A percentile compares a stretch with the other conserved stretches of the same genome.
Conservation (phyloP, 768 basidiomycete species). For the Lactarius trivialis region DNA sequence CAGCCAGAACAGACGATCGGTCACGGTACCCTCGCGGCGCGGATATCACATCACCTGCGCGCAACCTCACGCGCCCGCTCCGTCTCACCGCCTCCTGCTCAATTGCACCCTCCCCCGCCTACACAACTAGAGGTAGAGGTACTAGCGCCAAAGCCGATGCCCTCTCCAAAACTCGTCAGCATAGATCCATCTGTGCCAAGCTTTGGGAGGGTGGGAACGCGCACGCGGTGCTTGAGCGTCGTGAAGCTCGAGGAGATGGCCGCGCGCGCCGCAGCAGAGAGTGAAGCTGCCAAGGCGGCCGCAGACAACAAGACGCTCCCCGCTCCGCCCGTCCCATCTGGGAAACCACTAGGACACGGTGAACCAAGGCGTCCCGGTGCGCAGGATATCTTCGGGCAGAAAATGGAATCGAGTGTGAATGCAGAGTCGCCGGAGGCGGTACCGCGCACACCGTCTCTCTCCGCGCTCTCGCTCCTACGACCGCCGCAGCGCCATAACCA, state of each 20-base stretch:
- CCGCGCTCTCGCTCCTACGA: slow-evolving; percentile 29
- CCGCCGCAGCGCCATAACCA: slow-evolving; percentile 15
- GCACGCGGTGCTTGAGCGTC: slow-evolving; percentile 53
- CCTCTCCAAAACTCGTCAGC: slow-evolving; percentile 51
- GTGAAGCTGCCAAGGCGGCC: slow-evolving; percentile 24
- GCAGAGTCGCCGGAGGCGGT: neutral
- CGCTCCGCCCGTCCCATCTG: slow-evolving; percentile 47
- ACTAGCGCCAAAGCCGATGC: slow-evolving; percentile 60
- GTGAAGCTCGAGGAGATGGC: slow-evolving; percentile 69
- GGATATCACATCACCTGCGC: slow-evolving; percentile 54
- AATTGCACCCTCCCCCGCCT: slow-evolving; percentile 23
- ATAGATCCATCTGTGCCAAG: neutral
- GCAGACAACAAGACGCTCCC: slow-evolving; percentile 62
- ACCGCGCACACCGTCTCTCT: slow-evolving; percentile 28
- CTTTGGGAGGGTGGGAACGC: slow-evolving; percentile 12
- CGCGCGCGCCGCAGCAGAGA: slow-evolving; percentile 33
- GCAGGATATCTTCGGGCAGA: slow-evolving; percentile 32
- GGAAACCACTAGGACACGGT: slow-evolving; percentile 28
- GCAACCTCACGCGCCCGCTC: slow-evolving; percentile 51
- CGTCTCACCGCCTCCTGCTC: slow-evolving; percentile 57
- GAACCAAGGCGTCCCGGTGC: slow-evolving; percentile 25
- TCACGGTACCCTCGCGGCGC: slow-evolving; percentile 53
- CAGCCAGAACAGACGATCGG: slow-evolving; percentile 44
- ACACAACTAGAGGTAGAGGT: slow-evolving; percentile 26
- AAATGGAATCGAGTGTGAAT: neutral